A percentile compares a stretch with the other conserved stretches of the same genome.
Conservation (phyloP, 257 asterid species). For the Solanum stenotomum region DNA sequence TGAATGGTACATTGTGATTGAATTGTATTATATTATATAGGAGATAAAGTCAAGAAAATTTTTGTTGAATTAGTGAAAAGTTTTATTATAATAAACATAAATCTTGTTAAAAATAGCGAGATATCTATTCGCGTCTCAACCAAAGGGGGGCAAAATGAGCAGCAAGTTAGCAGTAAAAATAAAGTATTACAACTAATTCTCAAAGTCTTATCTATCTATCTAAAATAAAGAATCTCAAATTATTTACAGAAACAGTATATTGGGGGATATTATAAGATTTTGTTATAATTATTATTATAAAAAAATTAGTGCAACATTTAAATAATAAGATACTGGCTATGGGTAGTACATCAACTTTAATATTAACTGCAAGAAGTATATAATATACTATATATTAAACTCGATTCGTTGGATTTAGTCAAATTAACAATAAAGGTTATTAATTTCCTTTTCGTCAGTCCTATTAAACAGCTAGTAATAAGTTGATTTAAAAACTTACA, state of each 20-base stretch:
- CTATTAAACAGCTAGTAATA: background rate
- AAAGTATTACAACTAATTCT: background rate
- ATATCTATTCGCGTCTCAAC: no score
- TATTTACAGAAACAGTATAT: background rate
- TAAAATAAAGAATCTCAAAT: background rate
- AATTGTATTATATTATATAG: no score
- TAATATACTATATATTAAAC: background rate
- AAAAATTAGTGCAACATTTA: background rate
- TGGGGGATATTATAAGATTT: background rate
- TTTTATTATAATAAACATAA: no score
- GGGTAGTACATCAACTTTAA: background rate
- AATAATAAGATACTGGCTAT: background rate
- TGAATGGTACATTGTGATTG: no score
- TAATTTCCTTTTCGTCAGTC: background rate
- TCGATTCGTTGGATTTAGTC: background rate
- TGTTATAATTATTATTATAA: background rate
- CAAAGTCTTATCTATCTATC: background rate
- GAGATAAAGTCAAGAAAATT: no score
- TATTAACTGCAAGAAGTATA: background rate
- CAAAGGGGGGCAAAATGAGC: background rate
- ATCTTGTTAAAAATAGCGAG: no score
- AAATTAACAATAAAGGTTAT: background rate
- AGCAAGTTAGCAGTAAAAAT: background rate
- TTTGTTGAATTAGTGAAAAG: no score
- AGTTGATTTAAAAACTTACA: background rate